Conservation (phyloP, 495 filamentous ascomycete species). For the Neurospora intermedia region DNA sequence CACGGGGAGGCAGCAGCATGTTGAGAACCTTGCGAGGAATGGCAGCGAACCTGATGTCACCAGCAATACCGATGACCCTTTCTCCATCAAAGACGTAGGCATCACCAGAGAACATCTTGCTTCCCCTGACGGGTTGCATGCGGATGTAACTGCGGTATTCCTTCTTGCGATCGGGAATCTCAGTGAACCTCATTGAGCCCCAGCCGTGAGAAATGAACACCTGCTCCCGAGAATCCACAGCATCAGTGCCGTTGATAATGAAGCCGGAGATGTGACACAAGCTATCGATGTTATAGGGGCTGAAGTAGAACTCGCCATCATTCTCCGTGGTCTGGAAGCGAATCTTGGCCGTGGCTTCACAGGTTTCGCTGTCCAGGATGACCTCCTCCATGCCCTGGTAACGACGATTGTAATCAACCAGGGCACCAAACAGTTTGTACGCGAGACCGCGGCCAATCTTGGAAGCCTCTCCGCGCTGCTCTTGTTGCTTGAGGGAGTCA, state of each 20-base stretch:
- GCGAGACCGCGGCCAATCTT: conserved; percentile 58
- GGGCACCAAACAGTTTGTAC: conserved; percentile 62
- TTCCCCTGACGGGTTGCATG: conserved; percentile 48
- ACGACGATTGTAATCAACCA: conserved; percentile 57
- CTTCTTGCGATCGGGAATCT: conserved; percentile 49
- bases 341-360: conserved; percentile 62
- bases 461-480: conserved; percentile 41
- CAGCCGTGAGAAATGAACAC: conserved; percentile 76
- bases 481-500: conserved; percentile 39
- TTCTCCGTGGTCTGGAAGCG: conserved; percentile 49
- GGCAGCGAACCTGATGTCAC: conserved; percentile 52
- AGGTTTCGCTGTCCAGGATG: conserved; percentile 57
- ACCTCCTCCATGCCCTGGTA: conserved; percentile 71
- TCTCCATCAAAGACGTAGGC: conserved; percentile 58
- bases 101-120: conserved; percentile 46
- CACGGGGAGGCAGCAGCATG: conserved; percentile 49
- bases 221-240: conserved; percentile 54
- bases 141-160: conserved; percentile 63
- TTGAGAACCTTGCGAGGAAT: conserved; percentile 59
- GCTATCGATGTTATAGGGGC: conserved; percentile 67
- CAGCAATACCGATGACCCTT: conserved; percentile 42
- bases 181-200: conserved; percentile 60
- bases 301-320: conserved; percentile 53
- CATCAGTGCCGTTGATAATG: conserved; percentile 69
- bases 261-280: conserved; percentile 62